Base-by-base conservation (phyloP, 1,139 yeast genomes). In the Suhomyces wounanorum region DNA sequence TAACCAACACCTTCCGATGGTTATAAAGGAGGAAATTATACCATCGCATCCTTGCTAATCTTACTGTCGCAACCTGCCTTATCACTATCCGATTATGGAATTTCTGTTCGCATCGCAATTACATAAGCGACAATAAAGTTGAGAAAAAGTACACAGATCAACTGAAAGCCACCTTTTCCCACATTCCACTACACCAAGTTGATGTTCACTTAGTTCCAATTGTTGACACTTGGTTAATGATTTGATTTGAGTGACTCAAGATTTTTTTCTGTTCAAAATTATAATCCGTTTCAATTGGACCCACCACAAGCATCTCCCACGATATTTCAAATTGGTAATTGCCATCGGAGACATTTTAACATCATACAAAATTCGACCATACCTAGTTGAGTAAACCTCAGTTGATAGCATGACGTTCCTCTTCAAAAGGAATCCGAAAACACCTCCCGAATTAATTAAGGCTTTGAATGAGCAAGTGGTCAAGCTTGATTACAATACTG, bases 401-500 rank as follows among this genome's bases (percentile, higher is more conserved):
- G 17, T n/a, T n/a, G 16, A 13, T 21, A 18, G 11, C 16, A 90
- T 92, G 97, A 88, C 97, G 17, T 92, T 92, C 63, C 75, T 94
- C 61, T 92, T 94, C 78, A 88, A 90, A 59, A 79, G 97, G 64
- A 89, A 86, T 65, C 96, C 96, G n/a, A 90, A 90, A 68, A 85
- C 96, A 2, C 96, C 97, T 1, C 83, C 81, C 36, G 99, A 94
- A 63, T 78, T 91, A 53, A 87, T 90, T 14, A 79, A 89, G 51
- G 83, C 85, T 13, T 76, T 91, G 55, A 82, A 82, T 57, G 98
- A 94, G 49, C 89, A 83, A 60, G 77, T 90, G 16, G 68, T 77
- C 36, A 86, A 89, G 63, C 75, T 88, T 38, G 95, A 87, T 55
- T 53, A 67, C 8, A 59, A 74, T 10, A 73, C 72, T 48, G 90